Conservation (phyloP, 73 alveolate species). For the Symbiodinium pilosum region DNA sequence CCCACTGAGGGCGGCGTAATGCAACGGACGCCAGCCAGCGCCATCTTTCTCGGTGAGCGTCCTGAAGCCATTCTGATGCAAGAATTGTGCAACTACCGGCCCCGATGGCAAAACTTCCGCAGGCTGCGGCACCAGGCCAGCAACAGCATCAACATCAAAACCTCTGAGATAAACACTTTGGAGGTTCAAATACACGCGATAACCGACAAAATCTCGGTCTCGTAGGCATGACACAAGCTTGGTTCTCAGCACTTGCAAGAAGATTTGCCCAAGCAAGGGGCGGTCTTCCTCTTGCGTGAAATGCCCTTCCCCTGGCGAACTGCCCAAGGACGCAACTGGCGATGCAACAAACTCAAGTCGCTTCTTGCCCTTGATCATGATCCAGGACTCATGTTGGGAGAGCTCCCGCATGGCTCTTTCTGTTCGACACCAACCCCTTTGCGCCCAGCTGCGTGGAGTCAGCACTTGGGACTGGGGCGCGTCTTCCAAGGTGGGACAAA, state of each 20-base stretch:
- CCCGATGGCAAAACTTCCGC: neutral
- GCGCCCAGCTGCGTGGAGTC: too few species aligned
- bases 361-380: too few species aligned
- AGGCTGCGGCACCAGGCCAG: neutral
- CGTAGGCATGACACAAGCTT: neutral
- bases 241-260: neutral
- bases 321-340: neutral
- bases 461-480: too few species aligned
- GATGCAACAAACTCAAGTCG: neutral
- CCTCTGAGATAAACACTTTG: neutral
- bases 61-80: neutral
- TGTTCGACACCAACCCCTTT: too few species aligned
- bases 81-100: neutral
- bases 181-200: neutral
- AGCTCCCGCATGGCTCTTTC: too few species aligned
- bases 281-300: neutral
- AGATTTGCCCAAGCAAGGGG: neutral
- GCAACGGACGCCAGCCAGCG: neutral
- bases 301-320: neutral
- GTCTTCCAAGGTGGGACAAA: too few species aligned
- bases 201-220: neutral
- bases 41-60: neutral
- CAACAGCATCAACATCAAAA: neutral
- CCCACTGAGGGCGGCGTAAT: neutral
- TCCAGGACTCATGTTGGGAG: too few species aligned